Conservation (phyloP, 306 rosid genomes). For the Pueraria montana region DNA sequence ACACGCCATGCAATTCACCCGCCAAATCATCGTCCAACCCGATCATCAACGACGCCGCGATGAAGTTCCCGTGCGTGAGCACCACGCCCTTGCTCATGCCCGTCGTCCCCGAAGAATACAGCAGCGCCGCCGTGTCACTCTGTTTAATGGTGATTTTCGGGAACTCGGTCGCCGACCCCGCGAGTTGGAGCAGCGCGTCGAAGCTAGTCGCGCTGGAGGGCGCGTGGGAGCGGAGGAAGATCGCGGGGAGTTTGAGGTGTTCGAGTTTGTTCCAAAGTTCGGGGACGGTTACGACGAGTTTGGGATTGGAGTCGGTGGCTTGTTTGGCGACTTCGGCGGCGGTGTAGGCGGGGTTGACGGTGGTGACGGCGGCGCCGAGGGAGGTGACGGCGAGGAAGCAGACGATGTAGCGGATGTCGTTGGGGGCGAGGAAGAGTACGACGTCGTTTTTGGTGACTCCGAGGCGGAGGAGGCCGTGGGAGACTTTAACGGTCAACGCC, state of each 20-base stretch:
- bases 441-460: constrained; percentile 81
- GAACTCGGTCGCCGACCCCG: constrained; percentile 58
- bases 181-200: constrained; percentile 55
- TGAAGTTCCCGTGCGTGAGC: constrained; percentile 76
- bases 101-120: constrained; percentile 93
- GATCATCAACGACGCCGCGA: constrained; percentile 67
- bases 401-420: constrained; percentile 63
- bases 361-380: constrained; percentile 78
- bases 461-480: constrained; percentile 64
- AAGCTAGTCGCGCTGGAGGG: constrained; percentile 10
- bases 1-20: constrained; percentile 52
- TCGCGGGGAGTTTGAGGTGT: constrained; percentile 62
- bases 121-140: constrained; percentile 75
- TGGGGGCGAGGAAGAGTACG: constrained; percentile 83
- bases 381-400: constrained; percentile 70
- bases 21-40: constrained; percentile 67
- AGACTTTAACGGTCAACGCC: constrained; percentile 54
- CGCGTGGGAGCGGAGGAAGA: constrained; percentile 50
- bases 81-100: constrained; percentile 89
- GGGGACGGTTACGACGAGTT: constrained; percentile 68
- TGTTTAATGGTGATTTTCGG: constrained; percentile 58
- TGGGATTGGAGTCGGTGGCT: constrained; percentile 75
- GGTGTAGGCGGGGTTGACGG: constrained; percentile 81
- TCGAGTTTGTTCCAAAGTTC: constrained; percentile 73
- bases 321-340: constrained; percentile 74